These are phyloP conservation scores for Neopestalotiopsis sp. DNA, from an alignment of 2,329 filamentous ascomycete species.

Conservation along the genomic window DNA sequence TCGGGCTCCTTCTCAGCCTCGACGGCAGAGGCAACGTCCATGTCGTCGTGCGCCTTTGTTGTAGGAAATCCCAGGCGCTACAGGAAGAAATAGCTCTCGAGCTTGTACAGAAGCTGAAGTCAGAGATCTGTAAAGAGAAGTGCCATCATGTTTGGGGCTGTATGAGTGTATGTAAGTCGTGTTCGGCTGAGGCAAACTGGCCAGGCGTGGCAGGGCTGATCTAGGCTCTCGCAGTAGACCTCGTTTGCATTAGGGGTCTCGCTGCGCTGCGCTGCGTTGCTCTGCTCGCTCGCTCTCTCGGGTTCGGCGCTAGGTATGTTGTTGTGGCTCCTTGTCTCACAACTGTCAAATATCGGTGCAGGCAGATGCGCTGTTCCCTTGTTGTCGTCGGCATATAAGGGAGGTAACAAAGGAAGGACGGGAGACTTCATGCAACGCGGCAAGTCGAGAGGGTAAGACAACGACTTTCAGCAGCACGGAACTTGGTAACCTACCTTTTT, in stretches of 20 bases:
- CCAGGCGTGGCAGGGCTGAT: not conserved
- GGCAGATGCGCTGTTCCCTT: not conserved
- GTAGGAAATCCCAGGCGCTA: not conserved
- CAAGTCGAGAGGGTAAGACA: constrained; percentile 6
- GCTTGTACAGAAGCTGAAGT: not conserved
- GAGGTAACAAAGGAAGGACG: not conserved
- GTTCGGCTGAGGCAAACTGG: not conserved
- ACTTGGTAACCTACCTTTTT: not conserved
- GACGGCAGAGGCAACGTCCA: not conserved
- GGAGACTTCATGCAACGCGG: not conserved
- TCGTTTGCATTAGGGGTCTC: not conserved
- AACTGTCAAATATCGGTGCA: not conserved
- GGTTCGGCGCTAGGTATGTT: not conserved
- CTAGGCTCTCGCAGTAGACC: not conserved
- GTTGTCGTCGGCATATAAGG: constrained; percentile 7
- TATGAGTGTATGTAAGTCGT: not conserved
- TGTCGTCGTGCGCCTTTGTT: not conserved
- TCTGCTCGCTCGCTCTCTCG: not conserved
- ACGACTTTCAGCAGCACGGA: constrained; percentile 14
- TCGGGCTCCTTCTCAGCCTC: not conserved
- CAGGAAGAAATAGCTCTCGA: not conserved
- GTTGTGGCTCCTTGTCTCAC: not conserved
- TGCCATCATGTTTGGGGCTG: constrained; percentile 6
- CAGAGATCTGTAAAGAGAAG: not conserved
- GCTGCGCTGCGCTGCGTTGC: not conserved